Evolutionary conservation across 495 filamentous ascomycete genomes (phyloP).

Genomic region (Trichoderma asperelloides): DNA sequence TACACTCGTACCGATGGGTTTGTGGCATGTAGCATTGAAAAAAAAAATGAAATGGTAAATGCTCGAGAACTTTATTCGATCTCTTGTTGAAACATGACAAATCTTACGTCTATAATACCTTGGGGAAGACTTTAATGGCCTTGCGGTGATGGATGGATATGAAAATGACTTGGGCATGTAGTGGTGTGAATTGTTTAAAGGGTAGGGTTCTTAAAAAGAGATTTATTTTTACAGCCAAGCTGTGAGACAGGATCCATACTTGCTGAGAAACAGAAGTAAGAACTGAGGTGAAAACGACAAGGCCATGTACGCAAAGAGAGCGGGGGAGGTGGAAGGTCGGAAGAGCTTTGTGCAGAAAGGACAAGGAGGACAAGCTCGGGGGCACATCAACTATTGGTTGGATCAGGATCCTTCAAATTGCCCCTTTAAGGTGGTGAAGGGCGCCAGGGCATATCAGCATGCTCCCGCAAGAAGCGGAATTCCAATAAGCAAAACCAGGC

Average conservation of each 20-base stretch:
- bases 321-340: not conserved
- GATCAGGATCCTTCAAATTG: conserved; percentile 52
- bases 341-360: not conserved
- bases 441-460: conserved; percentile 50
- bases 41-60: conserved; percentile 16
- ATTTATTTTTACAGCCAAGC: too few relatives aligned
- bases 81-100: not conserved
- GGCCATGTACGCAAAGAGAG: not conserved
- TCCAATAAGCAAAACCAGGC: conserved; percentile 31
- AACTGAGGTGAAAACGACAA: not conserved
- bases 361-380: too few relatives aligned
- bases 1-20: conserved; percentile 23
- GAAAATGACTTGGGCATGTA: too few relatives aligned
- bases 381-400: conserved; percentile 20
- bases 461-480: conserved; percentile 32
- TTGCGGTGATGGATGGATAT: not conserved
- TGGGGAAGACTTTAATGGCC: not conserved
- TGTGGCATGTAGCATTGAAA: conserved; percentile 47
- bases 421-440: conserved; percentile 47
- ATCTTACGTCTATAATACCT: not conserved
- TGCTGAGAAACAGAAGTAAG: too few relatives aligned
- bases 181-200: too few relatives aligned
- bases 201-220: too few relatives aligned
- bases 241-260: too few relatives aligned
- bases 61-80: conserved; percentile 9